Base-by-base conservation (phyloP, 2,329 filamentous ascomycete species). In the Onygenales sp. region DNA sequence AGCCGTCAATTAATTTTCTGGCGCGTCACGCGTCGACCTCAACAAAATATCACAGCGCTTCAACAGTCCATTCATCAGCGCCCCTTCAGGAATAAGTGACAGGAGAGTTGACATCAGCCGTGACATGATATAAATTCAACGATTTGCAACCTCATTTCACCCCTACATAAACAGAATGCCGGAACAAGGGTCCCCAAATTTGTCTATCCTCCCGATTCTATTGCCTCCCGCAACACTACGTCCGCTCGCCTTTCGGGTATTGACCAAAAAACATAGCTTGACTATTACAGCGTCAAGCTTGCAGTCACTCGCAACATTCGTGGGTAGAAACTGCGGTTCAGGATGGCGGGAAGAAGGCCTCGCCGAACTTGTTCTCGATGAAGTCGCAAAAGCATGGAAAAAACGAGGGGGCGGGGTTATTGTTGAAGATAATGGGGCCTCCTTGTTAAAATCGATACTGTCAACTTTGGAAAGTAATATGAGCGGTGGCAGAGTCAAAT, bases 231-330 rank as follows among this genome's bases (percentile, higher is more conserved):
- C 89, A 8, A 94, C 88, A 0, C 75, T 98, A 42, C 81, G 94
- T 57, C 92, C 93, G 2, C 78, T 97, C 17, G 94, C 93, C 7
- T 97, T 98, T 65, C 84, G 93, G 46, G 94, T 88, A 0, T 95
- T 98, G 60, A 98, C 93, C 2, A 96, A 96, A 70, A 98, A 97
- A 66, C 89, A 98, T 72, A 94, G 92, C 62, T 77, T 98, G 53
- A 97, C 91, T 0, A 81, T 98, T 51, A 91, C 88, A 6, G 93
- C 92, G 0, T 83, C 90, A 0, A 89, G 93, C 0, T 75, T 98
- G 4, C 85, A 92, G 67, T 82, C 87, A 46, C 78, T 98, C 34
- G 91, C 93, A 17, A 79, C 82, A 1, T 98, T 98, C 68, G 86
- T 98, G 51, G 94, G 93, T 9, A 85, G 88, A 61, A 87, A 95